Conservation (phyloP, 805 yeast species). For the Candida golubevii region DNA sequence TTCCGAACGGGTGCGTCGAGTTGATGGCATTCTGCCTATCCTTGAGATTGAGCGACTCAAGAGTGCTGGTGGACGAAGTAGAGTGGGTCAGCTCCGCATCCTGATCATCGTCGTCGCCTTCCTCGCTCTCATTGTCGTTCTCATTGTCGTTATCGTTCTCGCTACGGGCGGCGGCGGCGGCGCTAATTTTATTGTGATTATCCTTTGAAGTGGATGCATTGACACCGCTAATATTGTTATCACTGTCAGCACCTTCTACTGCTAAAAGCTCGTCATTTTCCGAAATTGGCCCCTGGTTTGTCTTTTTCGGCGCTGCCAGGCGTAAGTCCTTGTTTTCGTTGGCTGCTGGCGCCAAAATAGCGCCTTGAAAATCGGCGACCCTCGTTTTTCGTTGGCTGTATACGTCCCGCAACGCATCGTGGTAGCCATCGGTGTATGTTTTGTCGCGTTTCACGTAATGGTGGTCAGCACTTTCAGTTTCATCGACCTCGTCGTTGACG, state of each 20-base stretch:
- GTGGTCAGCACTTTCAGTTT: conserved; percentile 45
- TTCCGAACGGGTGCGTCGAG: conserved; percentile 96
- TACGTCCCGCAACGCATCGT: conserved; percentile 57
- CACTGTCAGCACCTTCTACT: neutral
- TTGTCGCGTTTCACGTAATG: conserved; percentile 33
- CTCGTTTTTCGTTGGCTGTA: conserved; percentile 20
- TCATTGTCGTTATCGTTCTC: neutral
- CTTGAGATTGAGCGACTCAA: conserved; percentile 81
- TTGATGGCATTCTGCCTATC: conserved; percentile 96
- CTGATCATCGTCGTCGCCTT: conserved; percentile 10
- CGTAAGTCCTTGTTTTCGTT: neutral
- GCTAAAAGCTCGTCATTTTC: neutral
- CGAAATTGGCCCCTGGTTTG: neutral
- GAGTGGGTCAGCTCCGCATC: conserved; percentile 27
- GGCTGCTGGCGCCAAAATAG: neutral
- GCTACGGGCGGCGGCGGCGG: neutral
- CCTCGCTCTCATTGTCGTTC: neutral
- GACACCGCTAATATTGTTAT: no score
- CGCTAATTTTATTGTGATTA: neutral
- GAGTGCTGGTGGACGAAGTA: conserved; percentile 41
- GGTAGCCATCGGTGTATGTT: conserved; percentile 63
- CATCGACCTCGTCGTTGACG: conserved; percentile 55
- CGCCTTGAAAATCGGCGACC: conserved; percentile 5
- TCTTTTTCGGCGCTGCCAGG: conserved; percentile 2
- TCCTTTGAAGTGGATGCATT: neutral